phyloP scores from a whole-genome alignment of 2,329 filamentous ascomycete genomes.

The Cryphonectria radicalis region DNA sequence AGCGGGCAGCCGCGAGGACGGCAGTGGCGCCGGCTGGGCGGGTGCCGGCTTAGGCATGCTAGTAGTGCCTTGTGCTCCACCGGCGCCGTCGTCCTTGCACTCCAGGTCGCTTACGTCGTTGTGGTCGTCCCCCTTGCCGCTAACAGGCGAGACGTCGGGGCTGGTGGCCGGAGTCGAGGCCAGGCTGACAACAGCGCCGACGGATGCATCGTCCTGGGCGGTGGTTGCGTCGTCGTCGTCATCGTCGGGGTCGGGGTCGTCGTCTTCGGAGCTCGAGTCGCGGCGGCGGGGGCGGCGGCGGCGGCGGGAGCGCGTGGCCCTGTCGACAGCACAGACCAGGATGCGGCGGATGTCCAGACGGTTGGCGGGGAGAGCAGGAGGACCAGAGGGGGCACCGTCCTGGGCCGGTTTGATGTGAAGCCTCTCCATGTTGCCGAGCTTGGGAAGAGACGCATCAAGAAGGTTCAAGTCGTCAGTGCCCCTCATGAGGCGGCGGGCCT shows the following conservation, averaged over 20 bases:
- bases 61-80: not conserved
- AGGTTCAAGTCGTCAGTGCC: slow-evolving; percentile 2
- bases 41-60: not conserved
- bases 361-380: not conserved
- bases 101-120: slow-evolving; percentile 11
- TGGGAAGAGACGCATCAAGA: slow-evolving; percentile 22
- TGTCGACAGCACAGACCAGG: not conserved
- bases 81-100: not conserved
- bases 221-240: not conserved
- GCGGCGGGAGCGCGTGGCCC: too few species aligned
- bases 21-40: not conserved
- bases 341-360: not conserved
- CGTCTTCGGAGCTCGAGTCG: slow-evolving; percentile 10
- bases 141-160: slow-evolving; percentile 4
- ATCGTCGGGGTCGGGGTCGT: not conserved
- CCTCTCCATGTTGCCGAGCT: slow-evolving; percentile 23
- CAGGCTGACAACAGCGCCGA: not conserved
- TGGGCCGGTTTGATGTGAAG: not conserved
- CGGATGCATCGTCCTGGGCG: not conserved
- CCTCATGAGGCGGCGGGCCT: not conserved
- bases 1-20: not conserved
- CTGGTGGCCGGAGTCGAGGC: slow-evolving; percentile 14
- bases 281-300: not conserved
- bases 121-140: slow-evolving; percentile 9
- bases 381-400: not conserved